These are phyloP conservation scores for Coemansia sp. DNA, from an alignment of 192 early-diverging fungal genomes.

Conservation along the genomic window DNA sequence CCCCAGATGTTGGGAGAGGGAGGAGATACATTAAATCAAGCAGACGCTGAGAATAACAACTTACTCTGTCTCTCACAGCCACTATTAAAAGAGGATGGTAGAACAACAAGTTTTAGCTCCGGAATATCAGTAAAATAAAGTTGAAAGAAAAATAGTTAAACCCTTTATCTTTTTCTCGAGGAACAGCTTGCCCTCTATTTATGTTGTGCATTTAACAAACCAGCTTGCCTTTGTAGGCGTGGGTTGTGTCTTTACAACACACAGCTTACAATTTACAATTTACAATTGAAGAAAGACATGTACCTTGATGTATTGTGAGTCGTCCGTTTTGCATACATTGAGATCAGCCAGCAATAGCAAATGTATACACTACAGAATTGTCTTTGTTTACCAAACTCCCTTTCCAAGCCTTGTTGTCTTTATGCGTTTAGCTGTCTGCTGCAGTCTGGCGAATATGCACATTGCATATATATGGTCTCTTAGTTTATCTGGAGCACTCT, in stretches of 20 bases:
- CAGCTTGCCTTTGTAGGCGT: neutral
- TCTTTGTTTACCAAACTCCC: neutral
- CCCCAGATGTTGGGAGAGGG: neutral
- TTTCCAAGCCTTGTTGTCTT: neutral
- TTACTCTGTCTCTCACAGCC: no score
- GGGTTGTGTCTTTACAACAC: neutral
- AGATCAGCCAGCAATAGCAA: neutral
- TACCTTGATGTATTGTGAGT: neutral
- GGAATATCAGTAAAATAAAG: neutral
- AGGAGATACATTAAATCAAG: neutral
- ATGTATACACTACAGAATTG: neutral
- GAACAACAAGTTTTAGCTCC: no score
- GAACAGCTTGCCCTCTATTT: neutral
- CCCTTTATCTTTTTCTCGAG: neutral
- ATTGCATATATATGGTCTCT: slow-evolving; percentile 3
- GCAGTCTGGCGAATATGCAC: neutral
- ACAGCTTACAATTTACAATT: neutral
- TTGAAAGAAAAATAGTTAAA: neutral
- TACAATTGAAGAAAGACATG: slow-evolving; percentile 1
- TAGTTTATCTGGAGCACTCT: neutral
- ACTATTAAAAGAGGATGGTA: no score
- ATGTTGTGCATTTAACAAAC: neutral
- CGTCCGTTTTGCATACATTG: neutral
- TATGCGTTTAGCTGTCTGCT: neutral
- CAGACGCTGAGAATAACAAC: neutral